Base-by-base conservation (phyloP, 2,329 filamentous ascomycete species). In the Nectriaceae sp. region DNA sequence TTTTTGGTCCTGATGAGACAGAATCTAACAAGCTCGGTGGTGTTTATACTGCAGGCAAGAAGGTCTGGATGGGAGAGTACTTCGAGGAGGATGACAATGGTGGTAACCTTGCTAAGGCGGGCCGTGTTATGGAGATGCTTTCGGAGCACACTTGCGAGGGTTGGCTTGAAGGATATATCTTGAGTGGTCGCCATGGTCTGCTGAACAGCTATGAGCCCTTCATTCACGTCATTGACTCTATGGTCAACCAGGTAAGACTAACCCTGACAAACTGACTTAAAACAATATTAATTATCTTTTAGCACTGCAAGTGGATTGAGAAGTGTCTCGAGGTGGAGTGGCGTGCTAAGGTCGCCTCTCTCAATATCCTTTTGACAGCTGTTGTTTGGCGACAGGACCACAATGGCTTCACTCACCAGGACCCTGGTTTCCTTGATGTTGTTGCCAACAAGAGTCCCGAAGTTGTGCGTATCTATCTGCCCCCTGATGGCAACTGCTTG, bases 161-260 rank as follows among this genome's bases (percentile, higher is more conserved):
- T 21, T 92, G 88, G 88, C 75, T 92, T 15, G 88, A 92, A 72
- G 88, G 88, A 3, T 92, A 91, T 64, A 70, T 89, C 36, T 76
- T 92, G 3, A 89, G 83, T 46, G 88, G 88, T 21, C 80, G 88
- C 4, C 88, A 91, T 56, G 88, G 88, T 11, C 66, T 92, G 50
- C 78, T 92, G 50, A 91, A 90, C 77, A 88, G 84, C 64, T 92
- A 92, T 70, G 88, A 92, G 67, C 87, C 88, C 0, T 92, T 92
- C 64, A 88, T 91, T 50, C 87, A 91, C 63, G 83, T 92, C 60
- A 90, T 92, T 60, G 87, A 91, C 68, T 89, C 85, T 2, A 92
- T 92, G 88, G 88, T 92, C 51, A 90, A 90, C 66, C 88, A 90
- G 66, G 74, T 76, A 67, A 44, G 69, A 22, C 22, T n/a, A 16